Evolutionary conservation across 2,329 filamentous ascomycete genomes (phyloP).

Genomic region (Pseudogymnoascus sp.): DNA sequence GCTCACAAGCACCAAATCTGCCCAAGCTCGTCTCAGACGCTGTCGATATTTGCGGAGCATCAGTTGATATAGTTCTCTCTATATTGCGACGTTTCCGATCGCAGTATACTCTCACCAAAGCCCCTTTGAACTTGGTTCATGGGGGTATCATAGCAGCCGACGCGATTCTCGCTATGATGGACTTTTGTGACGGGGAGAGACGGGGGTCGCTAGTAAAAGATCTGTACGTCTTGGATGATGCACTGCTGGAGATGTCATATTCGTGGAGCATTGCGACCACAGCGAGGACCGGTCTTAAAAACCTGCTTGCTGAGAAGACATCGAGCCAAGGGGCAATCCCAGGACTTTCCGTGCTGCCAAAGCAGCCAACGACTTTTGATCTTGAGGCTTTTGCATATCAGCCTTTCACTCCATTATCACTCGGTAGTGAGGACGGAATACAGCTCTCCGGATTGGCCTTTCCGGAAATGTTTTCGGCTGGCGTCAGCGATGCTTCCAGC

Average conservation of each 20-base stretch:
- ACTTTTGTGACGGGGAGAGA: not conserved
- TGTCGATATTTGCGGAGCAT: slow-evolving; percentile 8
- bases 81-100: slow-evolving; percentile 13
- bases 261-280: not conserved
- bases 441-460: not conserved
- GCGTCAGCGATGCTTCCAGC: slow-evolving; percentile 1
- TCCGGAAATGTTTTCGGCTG: not conserved
- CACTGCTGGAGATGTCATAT: not conserved
- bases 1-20: not conserved
- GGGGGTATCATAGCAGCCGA: slow-evolving; percentile 12
- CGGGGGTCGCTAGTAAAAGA: not conserved
- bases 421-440: not conserved
- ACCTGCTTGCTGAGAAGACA: not conserved
- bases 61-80: slow-evolving; percentile 9
- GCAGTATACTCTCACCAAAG: slow-evolving; percentile 9
- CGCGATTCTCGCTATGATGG: slow-evolving; percentile 6
- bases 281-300: not conserved
- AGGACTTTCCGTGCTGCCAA: not conserved
- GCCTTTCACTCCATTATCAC: not conserved
- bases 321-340: not conserved
- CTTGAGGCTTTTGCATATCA: not conserved
- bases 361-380: not conserved
- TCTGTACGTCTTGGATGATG: not conserved
- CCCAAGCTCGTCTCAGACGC: not conserved
- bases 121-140: slow-evolving; percentile 11